Evolutionary conservation across 352 stramenopile genomes (phyloP).

Genomic region (Globisporangium lucens): DNA sequence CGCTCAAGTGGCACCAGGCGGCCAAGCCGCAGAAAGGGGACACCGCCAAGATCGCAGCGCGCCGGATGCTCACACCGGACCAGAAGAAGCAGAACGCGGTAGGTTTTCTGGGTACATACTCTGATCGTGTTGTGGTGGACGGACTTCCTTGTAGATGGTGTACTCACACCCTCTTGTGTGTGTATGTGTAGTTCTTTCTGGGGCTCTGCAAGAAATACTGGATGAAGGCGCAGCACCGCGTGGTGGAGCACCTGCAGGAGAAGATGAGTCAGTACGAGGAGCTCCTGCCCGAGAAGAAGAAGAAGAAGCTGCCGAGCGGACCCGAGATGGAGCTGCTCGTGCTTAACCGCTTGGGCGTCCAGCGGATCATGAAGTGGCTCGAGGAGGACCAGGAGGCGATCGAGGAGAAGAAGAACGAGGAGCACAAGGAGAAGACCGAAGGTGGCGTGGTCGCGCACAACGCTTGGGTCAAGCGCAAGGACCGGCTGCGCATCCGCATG

Average conservation of each 20-base stretch:
- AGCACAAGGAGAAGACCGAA: conserved; percentile 66
- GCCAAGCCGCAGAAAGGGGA: conserved; percentile 82
- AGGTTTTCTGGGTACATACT: not conserved
- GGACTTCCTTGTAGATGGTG: not conserved
- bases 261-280: conserved; percentile 39
- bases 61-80: conserved; percentile 54
- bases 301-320: conserved; percentile 17
- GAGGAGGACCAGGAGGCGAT: conserved; percentile 72
- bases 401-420: conserved; percentile 63
- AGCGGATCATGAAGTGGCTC: conserved; percentile 74
- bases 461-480: conserved; percentile 76
- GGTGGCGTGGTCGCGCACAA: conserved; percentile 72
- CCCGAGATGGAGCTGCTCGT: conserved; percentile 56
- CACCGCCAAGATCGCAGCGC: conserved; percentile 79
- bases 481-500: conserved; percentile 71
- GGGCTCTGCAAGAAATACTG: conserved; percentile 71
- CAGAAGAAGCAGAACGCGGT: conserved; percentile 77
- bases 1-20: conserved; percentile 81
- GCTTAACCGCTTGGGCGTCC: conserved; percentile 59
- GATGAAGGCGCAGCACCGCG: conserved; percentile 63
- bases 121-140: not conserved
- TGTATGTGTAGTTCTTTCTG: conserved; percentile 45
- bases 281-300: conserved; percentile 25
- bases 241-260: conserved; percentile 71
- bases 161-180: not conserved